Evolutionary conservation across 2,329 filamentous ascomycete genomes (phyloP), one percentile per base, ranked within the genome.

Genomic region (Xylaria sp.): DNA sequence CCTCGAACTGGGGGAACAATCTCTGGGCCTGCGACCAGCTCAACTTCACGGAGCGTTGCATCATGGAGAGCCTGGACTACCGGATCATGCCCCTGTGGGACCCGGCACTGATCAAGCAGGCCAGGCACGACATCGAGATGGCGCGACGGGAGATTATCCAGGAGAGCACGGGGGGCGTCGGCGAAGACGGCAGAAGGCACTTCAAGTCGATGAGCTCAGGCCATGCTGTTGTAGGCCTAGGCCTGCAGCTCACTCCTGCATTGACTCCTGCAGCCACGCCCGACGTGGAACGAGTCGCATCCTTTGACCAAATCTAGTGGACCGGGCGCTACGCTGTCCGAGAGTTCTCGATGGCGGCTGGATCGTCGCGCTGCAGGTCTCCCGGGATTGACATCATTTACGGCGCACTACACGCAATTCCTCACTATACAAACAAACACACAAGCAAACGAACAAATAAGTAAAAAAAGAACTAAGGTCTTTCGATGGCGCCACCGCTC

Each of bases 31-130:
- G 82, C 73, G 82, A 85, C 64, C 88, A 91, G 81, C 83, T 91
- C 73, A 90, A 90, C 72, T 84, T 84, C 58, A 90, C 89, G 0
- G 89, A 91, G 78, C 82, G 86, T 55, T 86, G 84, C 78, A 85
- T 91, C 72, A 86, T 91, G 83, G 87, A 90, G 80, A 88, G 85
- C 76, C 81, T 92, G 55, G 83, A 84, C 70, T 91, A 90, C 78
- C 84, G 88, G 64, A 86, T 92, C 75, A 78, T 90, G 78, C 87
- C 88, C 6, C 81, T 91, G 9, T 88, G 84, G 77, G 82, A 88
- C 57, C 82, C 85, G 1, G 82, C 83, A 42, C 83, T 87, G 69
- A 84, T 91, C 69, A 81, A 83, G 45, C 86, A 89, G 69, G 88
- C 88, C 11, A 81, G 89, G 76, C 84, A 85, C 64, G 88, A 90